phyloP scores from a whole-genome alignment of 148 eudicot genomes.

The Fallopia convolvulus region DNA sequence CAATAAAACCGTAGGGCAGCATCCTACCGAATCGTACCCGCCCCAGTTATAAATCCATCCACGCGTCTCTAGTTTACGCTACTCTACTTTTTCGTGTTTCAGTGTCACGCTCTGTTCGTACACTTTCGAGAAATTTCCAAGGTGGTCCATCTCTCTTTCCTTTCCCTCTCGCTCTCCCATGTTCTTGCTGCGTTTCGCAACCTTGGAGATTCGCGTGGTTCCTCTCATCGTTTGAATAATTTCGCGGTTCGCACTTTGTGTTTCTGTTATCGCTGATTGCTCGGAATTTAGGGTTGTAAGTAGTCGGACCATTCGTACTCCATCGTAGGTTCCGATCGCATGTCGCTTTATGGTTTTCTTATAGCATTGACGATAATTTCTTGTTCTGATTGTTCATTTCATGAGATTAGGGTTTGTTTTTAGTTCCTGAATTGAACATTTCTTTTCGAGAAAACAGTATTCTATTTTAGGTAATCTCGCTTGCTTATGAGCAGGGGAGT shows the following conservation, averaged over 20 bases:
- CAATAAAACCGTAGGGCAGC: not conserved
- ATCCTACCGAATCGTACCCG: slow-evolving; percentile 3
- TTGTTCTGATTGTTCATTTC: not conserved
- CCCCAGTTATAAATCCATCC: not conserved
- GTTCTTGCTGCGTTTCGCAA: not conserved
- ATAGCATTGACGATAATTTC: not conserved
- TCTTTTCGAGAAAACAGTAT: not conserved
- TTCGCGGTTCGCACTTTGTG: not conserved
- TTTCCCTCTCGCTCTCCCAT: not conserved
- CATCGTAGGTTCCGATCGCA: not conserved
- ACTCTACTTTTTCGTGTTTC: not conserved
- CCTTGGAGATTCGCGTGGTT: not conserved
- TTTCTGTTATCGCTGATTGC: not conserved
- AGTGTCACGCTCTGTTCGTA: not conserved
- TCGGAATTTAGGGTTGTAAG: not conserved
- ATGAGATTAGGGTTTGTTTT: not conserved
- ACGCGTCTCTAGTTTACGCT: not conserved
- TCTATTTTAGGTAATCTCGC: not conserved
- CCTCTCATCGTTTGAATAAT: not conserved
- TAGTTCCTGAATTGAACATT: not conserved
- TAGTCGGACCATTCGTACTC: not conserved
- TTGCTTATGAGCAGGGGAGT: not conserved
- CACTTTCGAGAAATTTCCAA: slow-evolving; percentile 6
- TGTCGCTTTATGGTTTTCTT: not conserved
- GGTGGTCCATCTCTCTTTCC: not conserved